A percentile compares a stretch with the other conserved stretches of the same genome.
These are phyloP conservation scores for Rhizopogon roseolus DNA, from an alignment of 768 basidiomycete genomes.

Conservation along the genomic window DNA sequence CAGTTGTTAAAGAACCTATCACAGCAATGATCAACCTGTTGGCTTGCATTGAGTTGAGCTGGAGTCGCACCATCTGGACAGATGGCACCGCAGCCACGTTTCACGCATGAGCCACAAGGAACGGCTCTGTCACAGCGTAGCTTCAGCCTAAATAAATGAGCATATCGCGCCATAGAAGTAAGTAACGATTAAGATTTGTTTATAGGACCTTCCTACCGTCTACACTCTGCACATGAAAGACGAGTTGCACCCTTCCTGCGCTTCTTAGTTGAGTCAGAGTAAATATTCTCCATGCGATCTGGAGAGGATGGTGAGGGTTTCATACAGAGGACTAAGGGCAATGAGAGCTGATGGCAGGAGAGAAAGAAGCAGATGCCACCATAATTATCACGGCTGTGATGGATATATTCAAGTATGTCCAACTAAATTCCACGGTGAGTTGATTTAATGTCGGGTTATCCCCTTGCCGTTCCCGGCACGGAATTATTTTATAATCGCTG, in stretches of 20 bases:
- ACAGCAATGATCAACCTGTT: constrained; percentile 13
- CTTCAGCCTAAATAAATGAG: constrained; percentile 17
- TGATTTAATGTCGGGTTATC: neutral
- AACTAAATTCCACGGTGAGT: neutral
- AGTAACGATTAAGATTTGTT: neutral
- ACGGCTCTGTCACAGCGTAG: constrained; percentile 63
- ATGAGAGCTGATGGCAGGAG: constrained; percentile 31
- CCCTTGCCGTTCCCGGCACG: neutral
- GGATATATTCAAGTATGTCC: neutral
- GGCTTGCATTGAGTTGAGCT: constrained; percentile 6
- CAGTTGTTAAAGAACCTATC: constrained; percentile 73
- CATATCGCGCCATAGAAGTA: neutral
- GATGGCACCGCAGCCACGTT: constrained; percentile 75
- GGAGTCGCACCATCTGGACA: constrained; percentile 65
- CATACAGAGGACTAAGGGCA: constrained; percentile 13
- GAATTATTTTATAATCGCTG: neutral
- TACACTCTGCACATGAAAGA: constrained; percentile 76
- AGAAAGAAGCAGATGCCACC: constrained; percentile 13
- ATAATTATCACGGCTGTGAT: constrained; percentile 10
- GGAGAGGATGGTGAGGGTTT: neutral
- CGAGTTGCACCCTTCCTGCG: constrained; percentile 70
- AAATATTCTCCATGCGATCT: constrained; percentile 18
- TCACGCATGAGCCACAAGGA: constrained; percentile 78
- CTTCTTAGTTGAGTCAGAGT: constrained; percentile 43
- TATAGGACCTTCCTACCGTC: constrained; percentile 41